Percentiles rank a stretch among this genome's conserved stretches.
These are phyloP conservation scores for Amanita brunnescens DNA, from an alignment of 768 basidiomycete genomes.

Conservation along the genomic window DNA sequence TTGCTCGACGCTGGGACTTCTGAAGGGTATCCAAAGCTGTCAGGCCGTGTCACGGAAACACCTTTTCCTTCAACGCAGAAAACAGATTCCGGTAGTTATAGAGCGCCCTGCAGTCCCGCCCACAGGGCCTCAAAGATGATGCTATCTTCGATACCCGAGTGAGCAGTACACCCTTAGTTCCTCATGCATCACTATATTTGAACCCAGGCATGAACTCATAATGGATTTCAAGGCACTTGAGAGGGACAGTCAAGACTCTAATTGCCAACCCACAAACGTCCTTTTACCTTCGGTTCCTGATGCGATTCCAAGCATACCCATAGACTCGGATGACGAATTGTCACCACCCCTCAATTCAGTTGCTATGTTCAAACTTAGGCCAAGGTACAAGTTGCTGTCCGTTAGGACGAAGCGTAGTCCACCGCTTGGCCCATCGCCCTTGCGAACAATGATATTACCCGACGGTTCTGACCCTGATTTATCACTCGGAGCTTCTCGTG, in stretches of 20 bases:
- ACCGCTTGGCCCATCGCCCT: constrained; percentile 35
- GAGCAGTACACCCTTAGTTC: not conserved
- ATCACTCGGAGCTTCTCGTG: not conserved
- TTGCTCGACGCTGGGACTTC: not conserved
- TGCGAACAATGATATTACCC: constrained; percentile 35
- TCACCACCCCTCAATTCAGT: constrained; percentile 1
- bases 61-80: not conserved
- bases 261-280: not conserved
- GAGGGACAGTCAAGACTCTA: not conserved
- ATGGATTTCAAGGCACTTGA: not conserved
- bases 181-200: not conserved
- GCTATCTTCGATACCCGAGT: not conserved
- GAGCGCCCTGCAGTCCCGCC: not conserved
- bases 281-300: not conserved
- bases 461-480: constrained; percentile 17
- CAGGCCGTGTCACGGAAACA: not conserved
- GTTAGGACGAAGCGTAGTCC: constrained; percentile 26
- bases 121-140: not conserved
- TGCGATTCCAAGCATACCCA: not conserved
- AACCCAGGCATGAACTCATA: not conserved
- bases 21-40: not conserved
- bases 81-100: not conserved
- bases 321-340: not conserved
- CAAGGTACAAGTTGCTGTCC: not conserved
- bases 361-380: constrained; percentile 6